Evolutionary conservation across 2,329 filamentous ascomycete genomes (phyloP), one percentile per base, ranked within the genome.

Genomic region (Ophiognomonia clavigignenti-juglandacearum): DNA sequence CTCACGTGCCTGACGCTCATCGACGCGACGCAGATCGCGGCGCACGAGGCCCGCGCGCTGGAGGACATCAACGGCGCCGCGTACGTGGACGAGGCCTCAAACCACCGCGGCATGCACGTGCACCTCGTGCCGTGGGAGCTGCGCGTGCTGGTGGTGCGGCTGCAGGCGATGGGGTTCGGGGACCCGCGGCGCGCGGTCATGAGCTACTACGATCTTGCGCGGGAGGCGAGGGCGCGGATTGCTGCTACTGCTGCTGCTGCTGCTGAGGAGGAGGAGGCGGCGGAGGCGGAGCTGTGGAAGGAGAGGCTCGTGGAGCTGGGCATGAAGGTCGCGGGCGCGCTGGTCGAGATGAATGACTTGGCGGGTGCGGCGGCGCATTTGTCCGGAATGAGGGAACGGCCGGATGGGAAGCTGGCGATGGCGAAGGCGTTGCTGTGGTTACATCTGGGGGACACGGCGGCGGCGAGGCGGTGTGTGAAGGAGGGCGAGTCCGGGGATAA

Each of bases 81-180:
- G 52, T 88, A 82, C 62, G 65, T 73, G 6, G 78, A 78, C 56
- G 72, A 74, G n/a, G 58, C 64, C 20, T 74, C 68, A 0, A 77
- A 71, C 18, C 66, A 10, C 24, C 6, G 24, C 24, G 24, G 24
- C 24, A 10, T 10, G 24, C 24, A 68, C n/a, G n/a, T n/a, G 45
- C 85, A 86, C 61, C 74, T 95, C 1, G 86, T 92, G 0, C 92
- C 92, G 0, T 98, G 93, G 91, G 78, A 85, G 35, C 74, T 98
- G 43, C 81, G 93, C 6, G 77, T 96, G 3, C 74, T 97, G 14
- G 83, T 85, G 6, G 86, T 96, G 8, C 79, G 91, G 2, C 74
- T 97, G 18, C 88, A 95, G 56, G 88, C 88, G 0, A 78, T 96
- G 38, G 89, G 88, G 1, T 95, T 93, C 54, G 85, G 85, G 4